Percentiles rank a stretch among this genome's conserved stretches.
Conservation (phyloP, 116 monocot genomes). For the Cymodocea nodosa region DNA sequence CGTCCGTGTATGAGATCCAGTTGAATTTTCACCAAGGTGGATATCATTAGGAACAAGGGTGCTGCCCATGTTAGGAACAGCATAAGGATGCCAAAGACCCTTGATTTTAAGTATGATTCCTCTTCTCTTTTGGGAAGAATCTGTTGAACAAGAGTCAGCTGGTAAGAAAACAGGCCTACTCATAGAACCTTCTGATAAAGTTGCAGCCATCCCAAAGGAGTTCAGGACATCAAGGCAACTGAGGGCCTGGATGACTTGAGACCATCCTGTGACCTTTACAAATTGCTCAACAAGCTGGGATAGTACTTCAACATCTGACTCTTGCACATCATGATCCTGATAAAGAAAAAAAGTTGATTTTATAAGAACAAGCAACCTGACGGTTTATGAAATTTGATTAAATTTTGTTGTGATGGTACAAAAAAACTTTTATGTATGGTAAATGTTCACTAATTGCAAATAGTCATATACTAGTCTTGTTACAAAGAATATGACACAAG, state of each 20-base stretch:
- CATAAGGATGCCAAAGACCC: constrained; percentile 96
- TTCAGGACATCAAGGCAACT: constrained; percentile 73
- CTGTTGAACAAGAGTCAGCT: constrained; percentile 10
- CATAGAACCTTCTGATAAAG: constrained; percentile 42
- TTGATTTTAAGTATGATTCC: constrained; percentile 41
- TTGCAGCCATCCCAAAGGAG: constrained; percentile 51
- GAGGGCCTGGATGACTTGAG: constrained; percentile 55
- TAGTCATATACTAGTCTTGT: no score
- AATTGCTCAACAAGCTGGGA: constrained; percentile 51
- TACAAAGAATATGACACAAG: no score
- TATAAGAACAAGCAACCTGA: background rate
- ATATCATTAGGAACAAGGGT: constrained; percentile 79
- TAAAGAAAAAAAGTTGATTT: background rate
- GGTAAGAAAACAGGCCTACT: constrained; percentile 51
- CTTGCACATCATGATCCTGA: constrained; percentile 61
- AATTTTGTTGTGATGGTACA: no score
- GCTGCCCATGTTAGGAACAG: constrained; percentile 47
- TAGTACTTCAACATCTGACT: constrained; percentile 65
- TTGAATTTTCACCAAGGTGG: constrained; percentile 43
- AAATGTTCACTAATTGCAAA: no score
- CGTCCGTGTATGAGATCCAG: constrained; percentile 30
- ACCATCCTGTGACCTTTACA: constrained; percentile 52
- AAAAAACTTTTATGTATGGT: no score
- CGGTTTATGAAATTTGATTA: background rate
- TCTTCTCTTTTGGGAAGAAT: constrained; percentile 9